Evolutionary conservation across 108 stramenopile species (phyloP), one percentile per base, ranked within the genome.

Genomic region (Conticribra weissflogii): DNA sequence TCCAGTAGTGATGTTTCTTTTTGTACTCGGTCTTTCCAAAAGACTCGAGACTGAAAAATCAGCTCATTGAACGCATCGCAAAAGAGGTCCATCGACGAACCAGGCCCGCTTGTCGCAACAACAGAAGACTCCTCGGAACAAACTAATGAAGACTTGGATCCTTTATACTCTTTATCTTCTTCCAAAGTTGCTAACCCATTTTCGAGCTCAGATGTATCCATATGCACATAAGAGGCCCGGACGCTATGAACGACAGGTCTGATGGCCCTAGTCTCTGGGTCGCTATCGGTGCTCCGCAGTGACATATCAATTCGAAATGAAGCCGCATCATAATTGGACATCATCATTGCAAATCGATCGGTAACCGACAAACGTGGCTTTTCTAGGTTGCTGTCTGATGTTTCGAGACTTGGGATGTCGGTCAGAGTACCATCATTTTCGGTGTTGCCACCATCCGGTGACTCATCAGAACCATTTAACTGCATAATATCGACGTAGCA

Each of bases 281-380:
- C 69, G 24, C 67, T 66, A 15, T 46, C 44, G 54, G 61, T 69
- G 3, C 36, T 41, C 12, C 30, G 51, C 0, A 33, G 45, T 32
- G 57, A 51, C 15, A 52, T 23, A 23, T 61, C 36, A 57, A 62
- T 52, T 31, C 49, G 63, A 0, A 78, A 68, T 19, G 66, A 67
- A 28, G 32, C 28, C 3, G 68, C 63, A 46, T 78, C 76, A 29
- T 78, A 78, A 31, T 78, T 78, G 14, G 63, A 65, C 63, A 78
- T 52, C 3, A 78, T 15, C 76, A 78, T 59, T 3, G 76, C 76
- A 33, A 78, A 78, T 48, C 76, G 53, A 52, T 78, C 76, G 22
- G 63, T 36, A 17, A 71, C 63, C 1, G 68, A 78, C 0, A 78
- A 55, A 15, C 76, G 68, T 7, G 66, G 66, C 18, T 16, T 22